These are phyloP conservation scores for Aphanomyces euteiches DNA, from an alignment of 352 stramenopile genomes.

Conservation along the genomic window DNA sequence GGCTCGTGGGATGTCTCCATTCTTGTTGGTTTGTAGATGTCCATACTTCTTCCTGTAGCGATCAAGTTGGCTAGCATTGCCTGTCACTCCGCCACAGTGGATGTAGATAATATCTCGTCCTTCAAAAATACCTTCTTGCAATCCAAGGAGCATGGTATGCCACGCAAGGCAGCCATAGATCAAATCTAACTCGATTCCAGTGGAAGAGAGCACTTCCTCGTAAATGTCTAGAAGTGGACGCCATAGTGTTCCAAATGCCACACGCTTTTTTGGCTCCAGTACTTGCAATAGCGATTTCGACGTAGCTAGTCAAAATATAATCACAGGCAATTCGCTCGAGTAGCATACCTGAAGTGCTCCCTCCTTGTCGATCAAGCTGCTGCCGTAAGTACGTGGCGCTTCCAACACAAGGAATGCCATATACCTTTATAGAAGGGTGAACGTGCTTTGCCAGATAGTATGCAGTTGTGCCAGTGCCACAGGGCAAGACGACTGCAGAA, in stretches of 20 bases:
- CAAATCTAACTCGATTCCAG: constrained; percentile 67
- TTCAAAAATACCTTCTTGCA: constrained; percentile 39
- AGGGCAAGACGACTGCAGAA: constrained; percentile 65
- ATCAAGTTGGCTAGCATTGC: constrained; percentile 68
- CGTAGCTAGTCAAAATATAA: not conserved
- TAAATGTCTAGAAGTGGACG: constrained; percentile 53
- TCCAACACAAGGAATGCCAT: constrained; percentile 69
- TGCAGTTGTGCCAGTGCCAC: constrained; percentile 71
- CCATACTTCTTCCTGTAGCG: constrained; percentile 39
- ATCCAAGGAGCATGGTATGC: constrained; percentile 68
- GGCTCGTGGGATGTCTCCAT: no score
- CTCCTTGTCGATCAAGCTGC: constrained; percentile 50
- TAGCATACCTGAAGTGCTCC: constrained; percentile 30
- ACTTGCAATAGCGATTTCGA: constrained; percentile 38
- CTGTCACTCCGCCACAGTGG: constrained; percentile 69
- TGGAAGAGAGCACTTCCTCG: constrained; percentile 54
- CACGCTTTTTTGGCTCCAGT: constrained; percentile 47
- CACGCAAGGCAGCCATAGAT: constrained; percentile 72
- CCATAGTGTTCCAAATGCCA: constrained; percentile 65
- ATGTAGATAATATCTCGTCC: constrained; percentile 66
- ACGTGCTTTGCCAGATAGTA: constrained; percentile 77
- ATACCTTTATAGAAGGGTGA: constrained; percentile 42
- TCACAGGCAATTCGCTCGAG: constrained; percentile 16
- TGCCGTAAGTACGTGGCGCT: constrained; percentile 50
- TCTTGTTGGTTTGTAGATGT: no score